Conservation (phyloP, 805 yeast genomes). For the Cyberlindnera saturnus region DNA sequence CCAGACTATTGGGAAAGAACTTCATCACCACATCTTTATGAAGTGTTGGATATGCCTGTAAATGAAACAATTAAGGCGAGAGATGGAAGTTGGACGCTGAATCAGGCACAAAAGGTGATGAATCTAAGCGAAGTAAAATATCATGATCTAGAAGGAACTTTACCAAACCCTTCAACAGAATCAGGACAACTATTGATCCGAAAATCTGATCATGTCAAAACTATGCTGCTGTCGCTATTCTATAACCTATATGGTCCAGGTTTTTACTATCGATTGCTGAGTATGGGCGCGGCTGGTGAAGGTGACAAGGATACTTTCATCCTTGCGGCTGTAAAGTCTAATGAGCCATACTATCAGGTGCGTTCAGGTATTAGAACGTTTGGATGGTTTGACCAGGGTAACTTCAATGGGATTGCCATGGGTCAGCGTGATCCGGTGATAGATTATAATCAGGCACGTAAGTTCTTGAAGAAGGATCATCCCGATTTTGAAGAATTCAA, state of each 20-base stretch:
- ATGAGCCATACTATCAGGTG: constrained; percentile 43
- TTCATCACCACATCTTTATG: constrained; percentile 54
- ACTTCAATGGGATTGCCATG: constrained; percentile 71
- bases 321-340: constrained; percentile 45
- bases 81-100: constrained; percentile 19
- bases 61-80: constrained; percentile 18
- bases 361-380: constrained; percentile 21
- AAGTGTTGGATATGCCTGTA: constrained; percentile 40
- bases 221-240: constrained; percentile 53
- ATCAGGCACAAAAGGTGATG: constrained; percentile 3
- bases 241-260: constrained; percentile 64
- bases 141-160: constrained; percentile 58
- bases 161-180: constrained; percentile 65
- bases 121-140: constrained; percentile 31
- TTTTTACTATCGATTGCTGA: constrained; percentile 59
- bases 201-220: constrained; percentile 51
- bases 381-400: constrained; percentile 26
- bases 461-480: not conserved
- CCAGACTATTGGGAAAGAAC: constrained; percentile 75
- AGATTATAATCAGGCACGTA: constrained; percentile 35
- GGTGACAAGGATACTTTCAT: constrained; percentile 78
- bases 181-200: constrained; percentile 64
- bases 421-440: constrained; percentile 66
- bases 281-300: constrained; percentile 73
- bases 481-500: constrained; percentile 12